phyloP scores from a whole-genome alignment of 2,329 filamentous ascomycete species.

The Cylindrodendrum hubeiense region DNA sequence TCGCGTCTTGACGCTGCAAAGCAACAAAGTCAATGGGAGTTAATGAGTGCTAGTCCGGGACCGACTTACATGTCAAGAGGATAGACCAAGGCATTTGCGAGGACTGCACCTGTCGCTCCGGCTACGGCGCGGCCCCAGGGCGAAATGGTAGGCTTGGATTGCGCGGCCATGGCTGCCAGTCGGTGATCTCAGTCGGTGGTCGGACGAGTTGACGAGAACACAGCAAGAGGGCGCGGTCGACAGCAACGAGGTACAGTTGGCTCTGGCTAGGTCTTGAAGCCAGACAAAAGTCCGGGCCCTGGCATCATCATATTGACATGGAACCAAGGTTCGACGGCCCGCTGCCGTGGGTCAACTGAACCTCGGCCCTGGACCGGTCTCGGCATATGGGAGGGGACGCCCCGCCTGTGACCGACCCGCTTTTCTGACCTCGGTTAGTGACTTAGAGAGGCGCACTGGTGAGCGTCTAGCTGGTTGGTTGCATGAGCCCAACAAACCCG shows the following conservation, averaged over 20 bases:
- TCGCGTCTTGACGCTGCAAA: conserved; percentile 87
- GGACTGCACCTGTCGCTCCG: conserved; percentile 90
- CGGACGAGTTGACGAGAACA: background rate
- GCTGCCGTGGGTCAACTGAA: conserved; percentile 34
- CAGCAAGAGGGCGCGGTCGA: background rate
- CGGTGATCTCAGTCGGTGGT: background rate
- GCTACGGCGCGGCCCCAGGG: conserved; percentile 95
- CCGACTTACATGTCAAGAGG: conserved; percentile 90
- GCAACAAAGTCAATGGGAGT: background rate
- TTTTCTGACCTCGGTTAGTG: conserved; percentile 44
- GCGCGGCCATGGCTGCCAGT: conserved; percentile 59
- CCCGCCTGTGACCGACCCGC: conserved; percentile 40
- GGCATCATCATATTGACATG: conserved; percentile 32
- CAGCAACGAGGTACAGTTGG: conserved; percentile 8
- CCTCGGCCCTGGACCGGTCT: conserved; percentile 43
- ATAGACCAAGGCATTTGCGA: conserved; percentile 96
- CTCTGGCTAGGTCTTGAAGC: conserved; percentile 27
- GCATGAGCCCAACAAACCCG: background rate
- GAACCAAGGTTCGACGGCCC: conserved; percentile 32
- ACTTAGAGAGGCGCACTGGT: conserved; percentile 21
- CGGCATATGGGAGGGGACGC: conserved; percentile 39
- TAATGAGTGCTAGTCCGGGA: background rate
- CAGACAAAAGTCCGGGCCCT: conserved; percentile 23
- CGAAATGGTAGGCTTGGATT: conserved; percentile 79
- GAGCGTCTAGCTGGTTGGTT: background rate